Evolutionary conservation across 106 monocot genomes (phyloP).

Genomic region (Dioscorea zingiberensis): DNA sequence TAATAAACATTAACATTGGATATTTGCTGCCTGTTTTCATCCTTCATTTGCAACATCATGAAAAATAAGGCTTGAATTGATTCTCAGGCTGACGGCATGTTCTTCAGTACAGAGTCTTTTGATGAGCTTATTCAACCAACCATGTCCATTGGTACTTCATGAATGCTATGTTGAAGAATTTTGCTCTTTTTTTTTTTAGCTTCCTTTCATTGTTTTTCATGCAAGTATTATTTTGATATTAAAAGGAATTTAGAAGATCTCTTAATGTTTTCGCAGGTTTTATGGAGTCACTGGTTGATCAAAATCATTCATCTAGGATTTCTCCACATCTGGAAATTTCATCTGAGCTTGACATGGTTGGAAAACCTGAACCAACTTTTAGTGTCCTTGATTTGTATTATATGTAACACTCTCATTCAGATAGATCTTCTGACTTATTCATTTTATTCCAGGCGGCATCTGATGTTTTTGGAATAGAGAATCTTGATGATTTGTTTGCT

Average conservation of each 20-base stretch:
- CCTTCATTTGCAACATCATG: too few species aligned
- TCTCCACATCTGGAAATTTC: not conserved
- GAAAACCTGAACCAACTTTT: not conserved
- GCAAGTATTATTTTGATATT: not conserved
- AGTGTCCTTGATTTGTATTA: not conserved
- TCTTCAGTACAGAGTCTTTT: not conserved
- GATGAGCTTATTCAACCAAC: not conserved
- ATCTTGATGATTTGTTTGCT: not conserved
- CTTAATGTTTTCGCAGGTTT: not conserved
- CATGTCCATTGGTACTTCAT: conserved; percentile 2
- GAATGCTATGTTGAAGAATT: not conserved
- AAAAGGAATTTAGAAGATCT: not conserved
- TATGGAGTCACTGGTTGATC: not conserved
- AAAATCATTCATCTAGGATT: not conserved
- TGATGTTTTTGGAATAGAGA: not conserved
- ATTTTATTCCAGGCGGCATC: too few species aligned
- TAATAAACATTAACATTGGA: too few species aligned
- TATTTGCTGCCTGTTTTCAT: too few species aligned
- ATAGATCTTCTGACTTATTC: not conserved
- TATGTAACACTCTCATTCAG: not conserved
- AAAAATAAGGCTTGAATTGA: too few species aligned
- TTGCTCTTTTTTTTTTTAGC: not conserved
- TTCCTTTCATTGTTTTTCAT: not conserved
- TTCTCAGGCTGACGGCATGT: conserved; percentile 3
- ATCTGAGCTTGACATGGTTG: conserved; percentile 1